Base-by-base conservation (phyloP, 148 eudicot genomes). In the Spergularia bocconei region DNA sequence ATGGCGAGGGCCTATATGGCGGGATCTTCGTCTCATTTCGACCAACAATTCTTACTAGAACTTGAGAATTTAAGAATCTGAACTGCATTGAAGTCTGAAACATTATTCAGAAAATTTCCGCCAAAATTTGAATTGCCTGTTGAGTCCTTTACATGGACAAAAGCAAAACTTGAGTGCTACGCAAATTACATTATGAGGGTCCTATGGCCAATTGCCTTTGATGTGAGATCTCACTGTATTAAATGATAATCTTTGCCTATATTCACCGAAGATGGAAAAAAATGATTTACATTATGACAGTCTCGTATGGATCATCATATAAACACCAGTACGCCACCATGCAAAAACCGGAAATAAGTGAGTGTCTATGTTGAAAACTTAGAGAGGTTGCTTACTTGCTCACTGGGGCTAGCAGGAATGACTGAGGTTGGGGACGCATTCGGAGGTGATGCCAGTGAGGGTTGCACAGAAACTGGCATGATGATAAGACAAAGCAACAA, bases 381-480 rank as follows among this genome's bases (percentile, higher is more conserved):
- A 29, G 36, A 29, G 36, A 29, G 36, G 36, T 29, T 29, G 36
- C 36, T 29, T 29, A 29, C 36, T 29, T 29, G 79, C 81, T 87
- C 86, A 73, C 83, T 82, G 33, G 99, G 97, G 79, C 89, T 86
- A 53, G 85, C 79, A 75, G 93, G 89, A 71, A 75, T 53, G 48
- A 78, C 70, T 52, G 97, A 84, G 79, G 79, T 88, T 53, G 93
- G 92, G 73, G 98, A 84, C 65, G 87, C 76, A 71, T 73, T 63
- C 2, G 97, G 95, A 78, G 97, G 71, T 71, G 70, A 77, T 75
- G 74, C 25, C 78, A 90, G 65, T 16, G 88, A 84, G 51, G 89
- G 66, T 52, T 76, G 78, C 72, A 69, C 86, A 71, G 88, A 84
- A 77, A 80, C 84, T 80, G 80, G 76, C 62, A 84, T 33, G 50